Percentiles rank a stretch among this genome's conserved stretches.
Evolutionary conservation across 495 filamentous ascomycete genomes (phyloP).

Genomic region (Xylona heveae): DNA sequence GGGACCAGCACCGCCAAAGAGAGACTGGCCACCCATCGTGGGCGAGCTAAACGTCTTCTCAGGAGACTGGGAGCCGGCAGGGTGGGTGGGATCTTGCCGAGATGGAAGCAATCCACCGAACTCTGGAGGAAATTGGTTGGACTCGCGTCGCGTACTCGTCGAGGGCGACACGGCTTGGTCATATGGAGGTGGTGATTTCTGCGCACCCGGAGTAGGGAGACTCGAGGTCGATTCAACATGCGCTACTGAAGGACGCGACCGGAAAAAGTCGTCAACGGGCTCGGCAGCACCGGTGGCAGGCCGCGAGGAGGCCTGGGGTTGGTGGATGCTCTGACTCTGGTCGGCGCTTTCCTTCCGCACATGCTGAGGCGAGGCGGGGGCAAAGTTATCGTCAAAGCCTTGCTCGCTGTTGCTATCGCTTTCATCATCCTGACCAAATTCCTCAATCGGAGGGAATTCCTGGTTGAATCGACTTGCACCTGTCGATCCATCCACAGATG

Average conservation of each 20-base stretch:
- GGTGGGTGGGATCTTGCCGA: slow-evolving; percentile 43
- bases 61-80: slow-evolving; percentile 24
- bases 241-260: slow-evolving; percentile 7
- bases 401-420: slow-evolving; percentile 56
- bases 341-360: slow-evolving; percentile 13
- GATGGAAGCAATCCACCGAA: slow-evolving; percentile 43
- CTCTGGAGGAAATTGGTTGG: slow-evolving; percentile 32
- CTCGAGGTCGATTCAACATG: slow-evolving; percentile 8
- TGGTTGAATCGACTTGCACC: slow-evolving; percentile 23
- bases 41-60: slow-evolving; percentile 25
- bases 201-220: slow-evolving; percentile 21
- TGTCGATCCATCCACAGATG: slow-evolving; percentile 10
- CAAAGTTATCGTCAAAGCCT: slow-evolving; percentile 87
- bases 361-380: slow-evolving; percentile 41
- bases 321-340: slow-evolving; percentile 9
- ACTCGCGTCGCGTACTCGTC: slow-evolving; percentile 12
- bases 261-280: slow-evolving; percentile 3
- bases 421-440: slow-evolving; percentile 56
- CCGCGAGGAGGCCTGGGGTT: slow-evolving; percentile 14
- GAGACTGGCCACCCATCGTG: slow-evolving; percentile 18
- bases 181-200: slow-evolving; percentile 45
- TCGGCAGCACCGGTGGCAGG: slow-evolving; percentile 9
- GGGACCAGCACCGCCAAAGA: slow-evolving; percentile 12
- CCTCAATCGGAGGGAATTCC: slow-evolving; percentile 91
- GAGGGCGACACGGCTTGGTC: slow-evolving; percentile 22